Base-by-base conservation (phyloP, 2,329 filamentous ascomycete genomes). In the Juglanconis sp. region DNA sequence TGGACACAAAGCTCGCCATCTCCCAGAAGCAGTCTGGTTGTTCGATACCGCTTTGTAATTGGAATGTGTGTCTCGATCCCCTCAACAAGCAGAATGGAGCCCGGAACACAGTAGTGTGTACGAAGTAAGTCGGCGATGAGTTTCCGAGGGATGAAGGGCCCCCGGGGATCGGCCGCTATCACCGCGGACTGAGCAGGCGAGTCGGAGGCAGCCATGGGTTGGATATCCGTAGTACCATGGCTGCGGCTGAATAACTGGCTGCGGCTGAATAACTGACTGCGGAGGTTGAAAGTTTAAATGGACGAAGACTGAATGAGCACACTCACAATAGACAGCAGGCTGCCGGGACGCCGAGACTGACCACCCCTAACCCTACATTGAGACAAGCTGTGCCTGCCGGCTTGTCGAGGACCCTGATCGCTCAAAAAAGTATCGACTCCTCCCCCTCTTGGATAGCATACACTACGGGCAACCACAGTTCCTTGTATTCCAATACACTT, bases 1-100 rank as follows among this genome's bases (percentile, higher is more conserved):
- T 85, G 82, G n/a, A 85, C 74, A 64, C 79, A 84, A 3, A 83
- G 68, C 65, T 79, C 73, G 1, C 82, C 81, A 63, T 85, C 82
- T 42, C 81, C 79, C 0, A 85, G 74, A 0, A 84, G 57, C 10
- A 85, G 64, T 2, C 81, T 74, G 1, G 83, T 66, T 2, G 74
- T 72, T 36, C 80, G 77, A 74, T 78, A 78, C 68, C 73, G 67
- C 15, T 66, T 58, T 8, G 59, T 59, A 6, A 60, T 49, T 1
- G 53, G 15, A 30, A 64, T 24, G 4, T 44, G 6, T 13, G 47
- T 30, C 5, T 72, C 68, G 17, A 71, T 52, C 1, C 52, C 56
- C 58, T 72, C 70, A 42, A 85, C 78, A 0, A 84, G 73, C 40
- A 85, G 79, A 53, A 84, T 65, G 2, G 81, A 80, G 3, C 76